Percentiles rank a stretch among this genome's conserved stretches.
Conservation (phyloP, 208 protist genomes). For the Leishmania gerbilli region DNA sequence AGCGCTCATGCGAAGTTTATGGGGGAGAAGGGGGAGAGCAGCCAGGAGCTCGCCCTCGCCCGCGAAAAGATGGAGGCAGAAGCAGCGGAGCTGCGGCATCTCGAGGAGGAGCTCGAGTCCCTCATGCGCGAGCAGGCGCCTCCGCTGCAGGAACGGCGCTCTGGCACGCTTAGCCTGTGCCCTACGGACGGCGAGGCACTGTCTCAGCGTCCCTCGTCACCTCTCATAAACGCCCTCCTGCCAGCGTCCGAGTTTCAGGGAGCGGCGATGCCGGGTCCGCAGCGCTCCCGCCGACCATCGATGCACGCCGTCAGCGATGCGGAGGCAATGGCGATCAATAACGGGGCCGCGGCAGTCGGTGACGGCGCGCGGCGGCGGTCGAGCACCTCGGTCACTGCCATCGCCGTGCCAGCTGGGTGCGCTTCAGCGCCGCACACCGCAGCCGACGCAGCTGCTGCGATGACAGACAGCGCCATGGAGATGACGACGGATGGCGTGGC, state of each 20-base stretch:
- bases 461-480: neutral
- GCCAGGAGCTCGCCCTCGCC: conserved; percentile 12
- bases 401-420: neutral
- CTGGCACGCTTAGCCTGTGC: neutral
- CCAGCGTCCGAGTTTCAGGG: neutral
- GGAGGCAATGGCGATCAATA: neutral
- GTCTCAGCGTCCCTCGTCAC: neutral
- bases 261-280: neutral
- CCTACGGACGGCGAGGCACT: no score
- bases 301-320: neutral
- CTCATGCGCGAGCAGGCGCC: conserved; percentile 20
- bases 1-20: conserved; percentile 14
- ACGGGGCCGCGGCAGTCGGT: neutral
- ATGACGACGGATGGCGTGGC: neutral
- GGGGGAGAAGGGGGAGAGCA: conserved; percentile 10
- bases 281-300: neutral
- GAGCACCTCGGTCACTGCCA: neutral
- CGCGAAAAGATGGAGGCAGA: conserved; percentile 26
- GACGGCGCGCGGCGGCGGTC: neutral
- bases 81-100: conserved; percentile 22
- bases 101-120: conserved; percentile 44
- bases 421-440: neutral
- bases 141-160: neutral
- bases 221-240: neutral
- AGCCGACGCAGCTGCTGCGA: neutral